Base-by-base conservation (phyloP, 805 yeast genomes). In the Candida sonorensis region DNA sequence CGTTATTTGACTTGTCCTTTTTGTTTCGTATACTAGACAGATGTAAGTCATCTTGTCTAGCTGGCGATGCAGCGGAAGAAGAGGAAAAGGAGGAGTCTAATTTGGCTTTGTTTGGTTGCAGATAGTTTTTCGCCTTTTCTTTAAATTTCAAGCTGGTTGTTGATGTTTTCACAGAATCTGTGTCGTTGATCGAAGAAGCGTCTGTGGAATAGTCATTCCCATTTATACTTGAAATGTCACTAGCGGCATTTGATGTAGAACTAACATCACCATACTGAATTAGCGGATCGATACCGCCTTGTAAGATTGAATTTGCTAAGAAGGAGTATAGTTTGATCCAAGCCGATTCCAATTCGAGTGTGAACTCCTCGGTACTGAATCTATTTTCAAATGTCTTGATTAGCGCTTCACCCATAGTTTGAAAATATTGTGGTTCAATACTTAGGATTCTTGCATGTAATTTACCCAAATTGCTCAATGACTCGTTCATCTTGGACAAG, bases 371-470 rank as follows among this genome's bases (percentile, higher is more conserved):
- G 29, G 39, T 30, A 8, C 28, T 24, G 41, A 78, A 79, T 42
- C 87, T 57, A 50, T 79, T 85, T 45, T 71, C 69, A 42, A 81
- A 75, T 1, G 90, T 81, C 45, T 69, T 72, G 36, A 81, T 62
- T 27, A 81, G 61, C 0, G 87, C 86, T 34, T 71, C 71, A 2
- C 90, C 90, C 86, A 81, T 76, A 23, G 77, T 53, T 51, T 78
- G 78, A 44, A 77, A 81, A 49, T 75, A 77, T 2, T 68, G 66
- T 0, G 82, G 69, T 38, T 80, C 86, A 24, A 82, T 79, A 11
- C 84, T 85, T 39, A 84, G 60, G 31, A 84, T 77, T 42, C 94
- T 61, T 2, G 85, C 62, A 53, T 85, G 94, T 31, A 84, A 62
- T 50, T 81, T 81, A 2, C 88, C 94, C 42, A 84, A 57, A 29